A percentile compares a stretch with the other conserved stretches of the same genome.
Evolutionary conservation across 2,329 filamentous ascomycete species (phyloP).

Genomic region (Trichocomaceae sp.): DNA sequence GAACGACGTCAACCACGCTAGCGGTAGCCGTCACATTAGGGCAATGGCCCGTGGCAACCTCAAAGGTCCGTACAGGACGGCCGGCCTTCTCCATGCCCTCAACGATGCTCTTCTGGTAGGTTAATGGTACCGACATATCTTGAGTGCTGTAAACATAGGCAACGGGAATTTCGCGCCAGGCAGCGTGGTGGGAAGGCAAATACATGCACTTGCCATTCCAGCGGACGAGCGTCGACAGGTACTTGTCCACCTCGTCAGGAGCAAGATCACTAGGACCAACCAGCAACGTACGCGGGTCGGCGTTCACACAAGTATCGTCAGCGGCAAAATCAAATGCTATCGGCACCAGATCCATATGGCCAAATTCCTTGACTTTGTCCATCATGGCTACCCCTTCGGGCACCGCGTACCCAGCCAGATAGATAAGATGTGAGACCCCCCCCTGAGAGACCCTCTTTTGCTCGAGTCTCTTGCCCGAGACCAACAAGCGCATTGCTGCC

Average conservation of each 20-base stretch:
- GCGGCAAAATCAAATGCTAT: slow-evolving; percentile 15
- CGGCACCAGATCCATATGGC: slow-evolving; percentile 14
- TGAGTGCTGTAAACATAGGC: slow-evolving; percentile 11
- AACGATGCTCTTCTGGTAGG: slow-evolving; percentile 15
- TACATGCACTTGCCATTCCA: slow-evolving; percentile 17
- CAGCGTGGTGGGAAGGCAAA: slow-evolving; percentile 8
- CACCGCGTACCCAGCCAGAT: slow-evolving; percentile 26
- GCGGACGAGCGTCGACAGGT: slow-evolving; percentile 6
- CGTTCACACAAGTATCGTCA: slow-evolving; percentile 9
- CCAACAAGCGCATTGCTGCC: slow-evolving; percentile 21
- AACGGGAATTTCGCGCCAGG: slow-evolving; percentile 16
- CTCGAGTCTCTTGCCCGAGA: slow-evolving; percentile 17
- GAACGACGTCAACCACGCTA: slow-evolving; percentile 4
- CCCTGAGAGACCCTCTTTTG: slow-evolving; percentile 19
- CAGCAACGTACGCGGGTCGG: slow-evolving; percentile 11
- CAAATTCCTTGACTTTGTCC: slow-evolving; percentile 18
- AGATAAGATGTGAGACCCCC: slow-evolving; percentile 20
- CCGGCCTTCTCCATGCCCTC: slow-evolving; percentile 12
- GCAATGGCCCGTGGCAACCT: slow-evolving; percentile 14
- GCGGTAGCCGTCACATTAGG: neutral
- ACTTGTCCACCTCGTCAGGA: neutral
- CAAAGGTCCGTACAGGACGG: slow-evolving; percentile 8
- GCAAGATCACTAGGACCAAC: neutral
- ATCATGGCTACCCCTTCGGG: slow-evolving; percentile 23
- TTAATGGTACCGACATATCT: slow-evolving; percentile 16